Base-by-base conservation (phyloP, 495 filamentous ascomycete genomes). In the Pseudoneurospora amorphoporcata region DNA sequence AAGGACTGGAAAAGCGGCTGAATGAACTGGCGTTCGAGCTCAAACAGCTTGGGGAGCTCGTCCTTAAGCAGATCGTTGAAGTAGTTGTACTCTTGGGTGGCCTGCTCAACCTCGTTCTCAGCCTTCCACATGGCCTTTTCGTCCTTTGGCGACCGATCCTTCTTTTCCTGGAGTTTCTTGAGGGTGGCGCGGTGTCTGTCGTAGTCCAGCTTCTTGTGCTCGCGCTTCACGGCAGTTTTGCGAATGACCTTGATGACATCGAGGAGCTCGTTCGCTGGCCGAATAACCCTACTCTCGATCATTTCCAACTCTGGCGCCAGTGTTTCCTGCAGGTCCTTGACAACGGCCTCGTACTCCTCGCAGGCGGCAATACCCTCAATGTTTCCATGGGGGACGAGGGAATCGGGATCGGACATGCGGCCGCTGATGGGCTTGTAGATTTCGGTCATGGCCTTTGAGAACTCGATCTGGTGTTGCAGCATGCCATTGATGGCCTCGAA, bases 391-490 rank as follows among this genome's bases (percentile, higher is more conserved):
- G 87, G 83, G 40, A 90, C 84, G 71, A 92, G 88, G 19, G 92
- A 91, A 73, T 94, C 92, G 39, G 95, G 96, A 83, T 98, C 95
- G 42, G 95, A 98, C 78, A 97, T 87, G 73, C 95, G 92, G 23
- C 95, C 95, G 73, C 94, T 97, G 75, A 99, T 98, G 68, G 95
- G 95, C 79, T 97, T 97, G 86, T 99, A 99, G 75, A 99, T 91
- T 82, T 99, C 96, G 68, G 91, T 90, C 83, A 95, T 91, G 41
- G 93, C 92, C 84, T 97, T 90, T 75, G 94, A 96, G 86, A 99
- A 99, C 82, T 96, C 96, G 86, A 98, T 98, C 82, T 99, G 95
- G 83, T 97, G 94, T 81, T 85, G 90, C 75, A 99, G 85, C 95
- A 99, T 99, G 84, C 94, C 92, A 82, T 98, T 98, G 80, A 99